Base-by-base conservation (phyloP, 2,329 filamentous ascomycete species). In the Aspergillus sp. region DNA sequence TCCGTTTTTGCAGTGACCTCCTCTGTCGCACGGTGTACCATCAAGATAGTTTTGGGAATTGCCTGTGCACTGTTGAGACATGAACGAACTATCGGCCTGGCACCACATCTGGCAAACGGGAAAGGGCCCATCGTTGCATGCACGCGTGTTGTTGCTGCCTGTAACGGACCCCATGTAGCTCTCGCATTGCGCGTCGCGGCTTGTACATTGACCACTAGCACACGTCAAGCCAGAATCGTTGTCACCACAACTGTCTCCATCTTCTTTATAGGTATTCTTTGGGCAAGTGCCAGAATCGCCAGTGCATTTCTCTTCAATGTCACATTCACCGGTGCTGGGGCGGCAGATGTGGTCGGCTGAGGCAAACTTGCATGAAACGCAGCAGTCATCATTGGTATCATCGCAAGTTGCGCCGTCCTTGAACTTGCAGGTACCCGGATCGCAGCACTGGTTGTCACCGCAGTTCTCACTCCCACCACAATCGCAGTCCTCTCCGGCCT, bases 41-140 rank as follows among this genome's bases (percentile, higher is more conserved):
- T 99, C 95, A 30, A 98, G 80, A 76, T 96, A 98, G 76, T 96
- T 95, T 72, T 97, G 92, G 71, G 90, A 88, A 77, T 96, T 84
- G 20, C 59, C 54, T 83, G 83, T 59, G 89, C 87, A 74, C 91
- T 24, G 33, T 27, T 9, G 15, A n/a, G 9, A 11, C 45, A 42
- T 40, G 27, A 46, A 17, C 34, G 34, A 37, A 19, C 17, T 12
- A 4, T 19, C 30, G 3, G 83, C 51, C 5, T 33, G 82, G 74
- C 95, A 99, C 49, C 86, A 87, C 51, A 98, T 79, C 61, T 84
- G 81, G 75, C 95, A 99, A 50, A 86, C 87, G 37, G 82, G 82
- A 20, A 51, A 51, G 54, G 79, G 80, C 22, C 50, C 61, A 22
- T 55, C 53, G 63, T 88, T 86, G 75, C 95, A 99, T 9, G 93